Conservation (phyloP, 2,329 filamentous ascomycete genomes). For the Xylaria digitata region DNA sequence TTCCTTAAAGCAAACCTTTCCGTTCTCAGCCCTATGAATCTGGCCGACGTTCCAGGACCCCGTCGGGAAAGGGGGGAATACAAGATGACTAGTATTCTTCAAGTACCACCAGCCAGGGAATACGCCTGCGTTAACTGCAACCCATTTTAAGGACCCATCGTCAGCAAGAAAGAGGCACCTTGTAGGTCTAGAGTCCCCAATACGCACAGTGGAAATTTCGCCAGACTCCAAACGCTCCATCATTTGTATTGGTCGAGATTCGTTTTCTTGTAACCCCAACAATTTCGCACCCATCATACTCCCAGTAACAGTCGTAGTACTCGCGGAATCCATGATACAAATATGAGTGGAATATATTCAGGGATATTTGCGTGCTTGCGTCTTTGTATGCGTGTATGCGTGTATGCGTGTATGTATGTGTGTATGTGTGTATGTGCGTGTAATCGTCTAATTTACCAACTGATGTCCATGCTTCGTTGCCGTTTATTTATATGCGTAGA, state of each 20-base stretch:
- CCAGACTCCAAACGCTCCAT: neutral
- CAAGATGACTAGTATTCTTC: neutral
- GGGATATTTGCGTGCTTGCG: neutral
- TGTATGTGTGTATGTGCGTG: too few relatives aligned
- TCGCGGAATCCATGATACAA: neutral
- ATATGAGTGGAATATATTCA: neutral
- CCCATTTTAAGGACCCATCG: slow-evolving; percentile 21
- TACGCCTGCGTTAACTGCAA: slow-evolving; percentile 24
- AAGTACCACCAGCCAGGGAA: slow-evolving; percentile 6
- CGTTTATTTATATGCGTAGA: neutral
- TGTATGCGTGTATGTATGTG: neutral
- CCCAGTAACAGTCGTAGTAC: neutral
- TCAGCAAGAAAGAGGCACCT: slow-evolving; percentile 20
- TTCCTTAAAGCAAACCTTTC: slow-evolving; percentile 5
- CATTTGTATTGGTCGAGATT: neutral
- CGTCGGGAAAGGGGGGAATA: slow-evolving; percentile 21
- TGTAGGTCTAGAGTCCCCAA: slow-evolving; percentile 28
- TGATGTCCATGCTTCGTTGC: neutral
- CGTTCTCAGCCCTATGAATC: slow-evolving; percentile 9
- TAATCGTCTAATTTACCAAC: neutral
- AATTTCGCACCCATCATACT: slow-evolving; percentile 9
- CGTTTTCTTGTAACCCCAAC: neutral
- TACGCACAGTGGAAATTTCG: slow-evolving; percentile 21
- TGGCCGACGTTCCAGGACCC: slow-evolving; percentile 26
- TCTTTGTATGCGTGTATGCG: neutral